Evolutionary conservation across 495 filamentous ascomycete species (phyloP).

Genomic region (Neurospora terricola): DNA sequence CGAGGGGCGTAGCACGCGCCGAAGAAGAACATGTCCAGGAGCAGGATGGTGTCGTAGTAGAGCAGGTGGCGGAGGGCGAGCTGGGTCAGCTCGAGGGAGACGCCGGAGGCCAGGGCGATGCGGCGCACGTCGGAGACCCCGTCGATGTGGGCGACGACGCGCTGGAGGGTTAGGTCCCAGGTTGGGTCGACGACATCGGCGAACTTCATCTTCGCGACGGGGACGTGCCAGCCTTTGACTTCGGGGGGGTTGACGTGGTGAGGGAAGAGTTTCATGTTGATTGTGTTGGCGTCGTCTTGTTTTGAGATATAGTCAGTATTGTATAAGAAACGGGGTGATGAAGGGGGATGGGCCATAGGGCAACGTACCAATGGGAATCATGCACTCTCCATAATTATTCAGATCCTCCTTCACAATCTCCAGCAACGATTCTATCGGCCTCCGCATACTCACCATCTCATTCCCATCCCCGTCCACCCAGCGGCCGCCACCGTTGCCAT

Average conservation of each 20-base stretch:
- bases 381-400: slow-evolving; percentile 95
- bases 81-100: slow-evolving; percentile 71
- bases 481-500: slow-evolving; percentile 29
- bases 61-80: slow-evolving; percentile 79
- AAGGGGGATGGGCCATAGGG: background rate
- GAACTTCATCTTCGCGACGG: slow-evolving; percentile 76
- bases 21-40: slow-evolving; percentile 92
- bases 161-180: slow-evolving; percentile 85
- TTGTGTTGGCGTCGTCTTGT: slow-evolving; percentile 79
- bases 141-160: slow-evolving; percentile 74
- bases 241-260: slow-evolving; percentile 66
- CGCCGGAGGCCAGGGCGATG: slow-evolving; percentile 74
- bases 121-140: slow-evolving; percentile 79
- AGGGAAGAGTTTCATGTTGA: slow-evolving; percentile 94
- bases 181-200: slow-evolving; percentile 62
- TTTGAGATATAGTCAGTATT: background rate
- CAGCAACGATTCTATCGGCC: slow-evolving; percentile 69
- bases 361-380: slow-evolving; percentile 78
- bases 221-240: slow-evolving; percentile 80
- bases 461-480: background rate
- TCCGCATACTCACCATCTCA: slow-evolving; percentile 14
- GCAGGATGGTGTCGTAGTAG: slow-evolving; percentile 77
- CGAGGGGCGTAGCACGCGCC: slow-evolving; percentile 73
- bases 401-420: slow-evolving; percentile 90
- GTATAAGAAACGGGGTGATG: background rate